Base-by-base conservation (phyloP, 1,284 basidiomycete species). In the Coniferiporia sulphurascens region DNA sequence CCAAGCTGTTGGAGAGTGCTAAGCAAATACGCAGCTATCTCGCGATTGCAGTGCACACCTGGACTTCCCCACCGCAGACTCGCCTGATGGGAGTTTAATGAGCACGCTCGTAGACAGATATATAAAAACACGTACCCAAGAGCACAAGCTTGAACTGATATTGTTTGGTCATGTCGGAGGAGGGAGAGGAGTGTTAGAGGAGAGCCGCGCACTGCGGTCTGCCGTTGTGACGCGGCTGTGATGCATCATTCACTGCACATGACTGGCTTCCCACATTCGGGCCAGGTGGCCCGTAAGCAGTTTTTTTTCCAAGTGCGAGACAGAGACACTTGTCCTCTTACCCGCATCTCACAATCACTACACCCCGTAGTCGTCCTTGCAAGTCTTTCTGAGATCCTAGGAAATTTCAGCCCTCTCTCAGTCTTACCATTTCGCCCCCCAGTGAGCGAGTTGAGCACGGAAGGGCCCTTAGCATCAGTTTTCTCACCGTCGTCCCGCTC, bases 21-120 rank as follows among this genome's bases (percentile, higher is more conserved):
- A 22, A 22, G 21, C 21, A 38, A 8, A 60, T 56, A 57, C 65
- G 60, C 46, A 43, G 27, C n/a, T 44, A 63, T 58, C 48, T 48
- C 22, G 48, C 44, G 57, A 50, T 36, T 38, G 10, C 17, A 60
- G 54, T 56, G 46, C 69, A 62, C 73, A 91, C 90, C 89, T 91
- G 63, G 94, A 97, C 82, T 98, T 98, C 60, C 95, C 95, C 48
- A 98, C 95, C 49, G 96, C 95, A 49, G 93, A 96, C 77, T 98
- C 95, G 69, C 95, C 94, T 93, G 70, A 60, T 51, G 52, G 8
- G 38, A 35, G 44, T 45, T 63, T 17, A 59, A 19, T 15, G 2
- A 57, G 43, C 9, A 46, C 36, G 12, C 52, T 12, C 55, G 19
- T n/a, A 46, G 67, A 56, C 36, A 15, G 55, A 65, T 36, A 44